Base-by-base conservation (phyloP, 768 basidiomycete genomes). In the Termitomyces sp. region DNA sequence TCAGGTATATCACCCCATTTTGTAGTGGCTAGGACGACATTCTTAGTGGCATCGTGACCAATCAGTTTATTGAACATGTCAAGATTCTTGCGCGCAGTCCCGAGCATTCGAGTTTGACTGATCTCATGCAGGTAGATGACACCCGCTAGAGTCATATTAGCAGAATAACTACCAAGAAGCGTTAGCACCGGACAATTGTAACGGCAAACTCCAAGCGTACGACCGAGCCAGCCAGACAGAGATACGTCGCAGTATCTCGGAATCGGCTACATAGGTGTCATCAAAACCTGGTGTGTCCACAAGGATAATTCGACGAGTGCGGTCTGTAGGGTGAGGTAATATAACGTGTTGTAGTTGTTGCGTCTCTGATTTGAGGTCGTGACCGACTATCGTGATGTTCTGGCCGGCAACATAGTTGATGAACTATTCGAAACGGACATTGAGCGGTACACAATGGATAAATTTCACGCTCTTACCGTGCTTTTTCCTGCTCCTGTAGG, bases 31-130 rank as follows among this genome's bases (percentile, higher is more conserved):
- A 63, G 56, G 5, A 63, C 53, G 25, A 63, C 63, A 12, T 61
- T 57, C 29, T 57, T 61, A 10, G 55, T 55, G 6, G 57, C 63
- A 6, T 59, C 60, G 25, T 54, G 43, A 0, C 63, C 63, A 23
- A 58, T 57, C 12, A 63, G 27, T 29, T 61, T 63, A 37, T 56
- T 60, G 43, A 68, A 56, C 31, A 55, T 58, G 19, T 63, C 53
- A 7, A 70, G 50, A 34, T 68, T 61, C 21, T 59, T 56, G n/a
- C 60, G 58, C 9, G 65, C 62, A 17, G 67, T 65, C 29, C 63
- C 58, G 8, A 57, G 60, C 50, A 62, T 63, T 23, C 61, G 47
- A 63, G 61, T 65, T 60, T 65, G 51, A 44, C 55, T 61, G 41
- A 63, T 63, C 19, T 61, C 60, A 47, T 61, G 60, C 42, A 63